Conservation (phyloP, 371 early-diverging fungal genomes). For the Saksenaea vasiformis region DNA sequence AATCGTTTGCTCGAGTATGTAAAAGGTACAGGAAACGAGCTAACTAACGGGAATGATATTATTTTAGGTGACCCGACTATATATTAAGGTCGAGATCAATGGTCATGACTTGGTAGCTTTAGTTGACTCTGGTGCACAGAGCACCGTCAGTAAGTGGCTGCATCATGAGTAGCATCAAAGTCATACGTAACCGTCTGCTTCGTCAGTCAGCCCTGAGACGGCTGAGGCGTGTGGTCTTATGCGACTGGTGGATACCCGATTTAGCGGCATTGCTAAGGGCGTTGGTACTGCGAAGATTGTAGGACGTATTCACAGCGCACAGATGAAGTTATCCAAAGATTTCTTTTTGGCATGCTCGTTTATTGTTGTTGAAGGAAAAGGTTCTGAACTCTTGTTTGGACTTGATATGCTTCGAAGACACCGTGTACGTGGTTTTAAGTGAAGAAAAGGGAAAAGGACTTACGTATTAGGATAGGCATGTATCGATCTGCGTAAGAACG, state of each 20-base stretch:
- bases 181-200: neutral
- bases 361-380: slow-evolving; percentile 92
- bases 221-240: slow-evolving; percentile 87
- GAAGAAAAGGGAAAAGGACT: neutral
- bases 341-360: slow-evolving; percentile 85
- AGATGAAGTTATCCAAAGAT: slow-evolving; percentile 74
- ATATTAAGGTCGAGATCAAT: slow-evolving; percentile 89
- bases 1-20: slow-evolving; percentile 81
- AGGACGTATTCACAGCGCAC: slow-evolving; percentile 91
- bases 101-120: slow-evolving; percentile 87
- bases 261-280: slow-evolving; percentile 90
- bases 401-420: slow-evolving; percentile 93
- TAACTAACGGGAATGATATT: neutral
- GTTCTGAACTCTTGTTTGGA: slow-evolving; percentile 91
- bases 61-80: slow-evolving; percentile 80
- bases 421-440: slow-evolving; percentile 29
- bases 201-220: slow-evolving; percentile 75
- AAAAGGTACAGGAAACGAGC: neutral
- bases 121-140: slow-evolving; percentile 97
- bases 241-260: slow-evolving; percentile 88
- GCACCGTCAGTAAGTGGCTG: slow-evolving; percentile 85
- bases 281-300: slow-evolving; percentile 95
- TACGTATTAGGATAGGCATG: slow-evolving; percentile 57
- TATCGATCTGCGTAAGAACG: slow-evolving; percentile 87
- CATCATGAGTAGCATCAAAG: neutral